These are phyloP conservation scores for Debaryomyces psychrophilus DNA, from an alignment of 1,139 yeast genomes.

Conservation along the genomic window DNA sequence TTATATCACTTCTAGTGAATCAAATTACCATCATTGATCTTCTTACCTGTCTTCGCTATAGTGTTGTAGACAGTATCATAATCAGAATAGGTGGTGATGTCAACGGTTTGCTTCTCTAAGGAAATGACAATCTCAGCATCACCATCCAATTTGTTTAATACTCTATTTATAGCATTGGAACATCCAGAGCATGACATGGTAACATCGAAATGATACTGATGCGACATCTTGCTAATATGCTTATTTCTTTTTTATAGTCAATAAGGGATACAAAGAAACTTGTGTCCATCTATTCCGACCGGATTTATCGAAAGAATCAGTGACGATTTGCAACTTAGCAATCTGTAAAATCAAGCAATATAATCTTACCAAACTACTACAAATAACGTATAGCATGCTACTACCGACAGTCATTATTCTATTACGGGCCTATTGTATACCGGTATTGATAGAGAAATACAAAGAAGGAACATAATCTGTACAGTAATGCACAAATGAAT, in stretches of 20 bases:
- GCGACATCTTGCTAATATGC: constrained; percentile 19
- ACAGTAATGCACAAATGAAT: too few species aligned
- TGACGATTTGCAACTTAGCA: not conserved
- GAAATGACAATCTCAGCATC: constrained; percentile 74
- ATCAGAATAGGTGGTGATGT: constrained; percentile 65
- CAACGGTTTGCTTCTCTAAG: constrained; percentile 79
- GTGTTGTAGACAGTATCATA: constrained; percentile 79
- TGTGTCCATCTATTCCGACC: not conserved
- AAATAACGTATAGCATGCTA: too few species aligned
- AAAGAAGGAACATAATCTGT: too few species aligned
- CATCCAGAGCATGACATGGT: constrained; percentile 87
- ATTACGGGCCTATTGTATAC: not conserved
- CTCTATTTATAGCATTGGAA: constrained; percentile 84
- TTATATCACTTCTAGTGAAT: constrained; percentile 25
- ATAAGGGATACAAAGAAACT: not conserved
- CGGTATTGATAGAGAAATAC: not conserved
- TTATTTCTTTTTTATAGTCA: not conserved
- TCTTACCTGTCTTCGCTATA: constrained; percentile 90
- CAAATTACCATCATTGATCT: constrained; percentile 66
- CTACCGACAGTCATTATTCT: too few species aligned
- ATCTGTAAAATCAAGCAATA: not conserved
- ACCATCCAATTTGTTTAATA: constrained; percentile 70
- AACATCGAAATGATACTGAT: constrained; percentile 76
- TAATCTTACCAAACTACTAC: not conserved
- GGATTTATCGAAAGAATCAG: constrained; percentile 3